Base-by-base conservation (phyloP, 2,329 filamentous ascomycete species). In the Colletotrichum australisinense region DNA sequence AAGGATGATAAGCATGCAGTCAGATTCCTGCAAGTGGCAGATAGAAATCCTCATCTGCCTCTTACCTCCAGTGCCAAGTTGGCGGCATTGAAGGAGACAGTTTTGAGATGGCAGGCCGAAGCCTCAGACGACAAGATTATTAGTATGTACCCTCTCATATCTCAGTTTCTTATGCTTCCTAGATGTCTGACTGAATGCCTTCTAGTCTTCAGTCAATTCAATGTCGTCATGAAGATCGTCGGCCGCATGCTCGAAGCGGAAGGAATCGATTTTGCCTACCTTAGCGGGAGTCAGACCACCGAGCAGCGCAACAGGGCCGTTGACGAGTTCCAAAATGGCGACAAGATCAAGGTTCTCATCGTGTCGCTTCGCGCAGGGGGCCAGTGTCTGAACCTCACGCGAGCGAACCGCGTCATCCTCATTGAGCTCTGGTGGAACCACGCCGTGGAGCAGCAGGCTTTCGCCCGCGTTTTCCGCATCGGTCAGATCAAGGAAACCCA, bases 361-460 rank as follows among this genome's bases (percentile, higher is more conserved):
- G 74, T 79, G 0, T 81, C 82, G 0, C 69, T 86, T 19, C 77
- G 74, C 5, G 81, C 80, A 12, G 83, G 84, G 0, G 81, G 81
- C 0, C 80, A 83, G 7, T 82, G 79, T 30, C 82, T 85, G 66
- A 87, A 87, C 26, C 72, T 88, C 0, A 81, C 78, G 0, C 78
- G 72, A 0, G 86, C 85, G 0, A 90, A 89, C 63, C 85, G 89
- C 2, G 88, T 89, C 19, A 88, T 91, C 5, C 80, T 89, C 0
- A 67, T 88, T 0, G 89, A 92, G 38, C 81, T 85, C 0, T 91
- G 89, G 88, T 94, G 90, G 90, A 94, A 94, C 69, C 80, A 81
- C 1, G 62, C 2, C 7, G 79, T 86, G 0, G 92, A 94, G 75
- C 83, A 90, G 28, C 93, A 94, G 76, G 92, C 89, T 0, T 87